These are phyloP conservation scores for Cryoendolithus antarcticus DNA, from an alignment of 2,329 filamentous ascomycete species.

Conservation along the genomic window DNA sequence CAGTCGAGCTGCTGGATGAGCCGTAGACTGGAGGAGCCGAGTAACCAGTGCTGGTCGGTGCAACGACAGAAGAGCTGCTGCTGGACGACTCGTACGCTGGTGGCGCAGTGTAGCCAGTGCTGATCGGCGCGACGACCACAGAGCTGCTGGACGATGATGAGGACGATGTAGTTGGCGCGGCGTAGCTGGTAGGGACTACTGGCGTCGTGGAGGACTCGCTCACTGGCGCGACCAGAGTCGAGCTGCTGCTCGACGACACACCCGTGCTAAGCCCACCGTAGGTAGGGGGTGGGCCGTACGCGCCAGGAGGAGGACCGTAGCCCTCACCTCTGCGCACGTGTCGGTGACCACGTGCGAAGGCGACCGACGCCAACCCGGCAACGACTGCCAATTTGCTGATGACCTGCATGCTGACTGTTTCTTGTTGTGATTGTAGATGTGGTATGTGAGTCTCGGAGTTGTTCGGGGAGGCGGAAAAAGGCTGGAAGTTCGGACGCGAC, in stretches of 20 bases:
- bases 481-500: too few species aligned
- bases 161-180: slow-evolving; percentile 2
- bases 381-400: slow-evolving; percentile 20
- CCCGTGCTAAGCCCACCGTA: slow-evolving; percentile 6
- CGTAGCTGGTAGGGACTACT: slow-evolving; percentile 5
- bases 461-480: slow-evolving; percentile 8
- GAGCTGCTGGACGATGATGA: neutral
- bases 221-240: slow-evolving; percentile 4
- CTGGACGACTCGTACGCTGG: slow-evolving; percentile 6
- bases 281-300: slow-evolving; percentile 8
- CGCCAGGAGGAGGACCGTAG: slow-evolving; percentile 6
- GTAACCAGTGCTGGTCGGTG: slow-evolving; percentile 4
- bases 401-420: slow-evolving; percentile 13
- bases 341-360: slow-evolving; percentile 9
- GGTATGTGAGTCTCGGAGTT: slow-evolving; percentile 4
- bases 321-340: slow-evolving; percentile 5
- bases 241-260: slow-evolving; percentile 5
- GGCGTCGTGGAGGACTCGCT: slow-evolving; percentile 4
- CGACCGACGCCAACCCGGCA: slow-evolving; percentile 17
- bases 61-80: slow-evolving; percentile 5
- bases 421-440: slow-evolving; percentile 9
- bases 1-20: slow-evolving; percentile 4
- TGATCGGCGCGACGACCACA: slow-evolving; percentile 2
- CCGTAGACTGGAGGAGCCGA: slow-evolving; percentile 5
- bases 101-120: slow-evolving; percentile 3